Base-by-base conservation (phyloP, 208 protist genomes). In the Leishmania turanica region DNA sequence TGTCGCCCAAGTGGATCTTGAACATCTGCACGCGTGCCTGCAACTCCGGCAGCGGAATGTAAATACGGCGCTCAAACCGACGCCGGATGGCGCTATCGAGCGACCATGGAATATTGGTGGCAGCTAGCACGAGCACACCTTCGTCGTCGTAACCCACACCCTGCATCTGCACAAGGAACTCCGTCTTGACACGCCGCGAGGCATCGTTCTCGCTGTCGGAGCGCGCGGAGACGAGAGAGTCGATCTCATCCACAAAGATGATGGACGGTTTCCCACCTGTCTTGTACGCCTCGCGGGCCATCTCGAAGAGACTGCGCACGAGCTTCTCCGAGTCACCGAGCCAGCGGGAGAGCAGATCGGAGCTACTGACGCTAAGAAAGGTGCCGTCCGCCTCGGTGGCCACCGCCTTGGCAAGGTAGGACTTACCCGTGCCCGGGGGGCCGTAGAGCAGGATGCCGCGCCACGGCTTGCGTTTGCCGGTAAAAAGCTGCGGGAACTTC, bases 121-220 rank as follows among this genome's bases (percentile, higher is more conserved):
- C 97, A 21, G 93, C 97, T 0, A 99, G 87, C 79, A 99, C 95
- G 17, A 99, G 88, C 64, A 99, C 93, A 15, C 93, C 90, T 70
- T 98, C 93, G 60, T 96, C 92, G 27, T 95, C 89, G 81, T 95
- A 78, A 56, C 94, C 93, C 7, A 96, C 97, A 64, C 95, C 96
- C 62, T 98, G 93, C 93, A 98, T 95, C 88, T 99, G 99, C 15
- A 99, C 99, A 3, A 99, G 91, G 81, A 99, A 99, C 91, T 99
- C 99, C 27, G 99, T 99, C 88, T 99, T 99, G 66, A 99, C 97
- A 73, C 99, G 93, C 45, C 99, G 90, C 9, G 98, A 95, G 8
- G 93, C 93, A 65, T 98, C 96, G 70, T 98, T 96, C 77, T 98
- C 96, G 71, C 87, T 89, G 71, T 98, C 96, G 9, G 88, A 94